Conservation (phyloP, 1,139 yeast species). For the Saccharomyces hybrid region DNA sequence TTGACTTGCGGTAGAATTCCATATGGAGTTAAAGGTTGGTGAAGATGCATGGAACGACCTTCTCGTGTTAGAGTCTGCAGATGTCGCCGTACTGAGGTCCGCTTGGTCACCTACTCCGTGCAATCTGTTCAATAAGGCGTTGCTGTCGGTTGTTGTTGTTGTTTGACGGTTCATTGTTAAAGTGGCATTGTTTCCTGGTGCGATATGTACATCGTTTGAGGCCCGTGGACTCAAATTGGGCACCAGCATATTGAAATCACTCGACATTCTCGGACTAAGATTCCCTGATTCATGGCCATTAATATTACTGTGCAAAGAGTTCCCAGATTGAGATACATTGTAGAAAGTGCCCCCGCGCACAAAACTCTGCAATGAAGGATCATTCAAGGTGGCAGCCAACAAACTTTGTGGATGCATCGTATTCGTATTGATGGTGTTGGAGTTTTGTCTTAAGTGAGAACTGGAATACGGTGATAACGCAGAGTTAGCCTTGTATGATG, state of each 20-base stretch:
- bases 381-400: constrained; percentile 15
- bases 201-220: not conserved
- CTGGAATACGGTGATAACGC: constrained; percentile 3
- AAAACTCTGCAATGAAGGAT: constrained; percentile 6
- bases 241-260: not conserved
- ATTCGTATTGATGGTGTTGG: constrained; percentile 3
- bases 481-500: not conserved
- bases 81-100: too few species aligned
- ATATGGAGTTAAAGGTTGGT: constrained; percentile 18
- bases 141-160: too few species aligned
- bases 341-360: not conserved
- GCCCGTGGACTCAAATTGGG: not conserved
- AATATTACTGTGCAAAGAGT: not conserved
- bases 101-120: too few species aligned
- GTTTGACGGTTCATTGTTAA: not conserved
- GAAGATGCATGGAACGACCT: constrained; percentile 6
- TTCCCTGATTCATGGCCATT: not conserved
- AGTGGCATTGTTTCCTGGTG: not conserved
- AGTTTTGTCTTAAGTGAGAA: not conserved
- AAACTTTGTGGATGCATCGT: constrained; percentile 15
- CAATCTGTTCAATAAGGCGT: too few species aligned
- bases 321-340: not conserved
- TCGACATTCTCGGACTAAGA: not conserved
- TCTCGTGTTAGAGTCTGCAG: not conserved
- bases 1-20: constrained; percentile 15